A percentile compares a stretch with the other conserved stretches of the same genome.
Conservation (phyloP, 257 asterid species). For the Forsythia viridissima region DNA sequence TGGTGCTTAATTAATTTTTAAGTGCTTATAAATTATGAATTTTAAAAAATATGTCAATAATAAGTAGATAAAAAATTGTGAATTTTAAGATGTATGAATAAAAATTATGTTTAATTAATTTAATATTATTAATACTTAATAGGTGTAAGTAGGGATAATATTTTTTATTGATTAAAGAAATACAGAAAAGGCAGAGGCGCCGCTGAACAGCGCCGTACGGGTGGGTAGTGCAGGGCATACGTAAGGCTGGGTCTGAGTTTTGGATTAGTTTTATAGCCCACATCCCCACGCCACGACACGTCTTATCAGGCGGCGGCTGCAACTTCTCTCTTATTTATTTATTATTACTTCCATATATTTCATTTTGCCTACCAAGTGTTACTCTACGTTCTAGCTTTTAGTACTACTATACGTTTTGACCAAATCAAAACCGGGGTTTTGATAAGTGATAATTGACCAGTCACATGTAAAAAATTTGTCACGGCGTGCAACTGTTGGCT, state of each 20-base stretch:
- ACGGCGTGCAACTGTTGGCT: background rate
- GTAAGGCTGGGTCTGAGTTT: slow-evolving; percentile 32
- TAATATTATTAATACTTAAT: too few species aligned
- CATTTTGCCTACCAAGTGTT: background rate
- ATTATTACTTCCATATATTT: background rate
- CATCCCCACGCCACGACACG: slow-evolving; percentile 47
- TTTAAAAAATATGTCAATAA: too few species aligned
- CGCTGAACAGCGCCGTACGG: slow-evolving; percentile 2
- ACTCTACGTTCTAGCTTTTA: too few species aligned
- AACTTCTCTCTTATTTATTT: slow-evolving; percentile 29
- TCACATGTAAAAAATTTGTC: background rate
- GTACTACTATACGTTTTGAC: background rate
- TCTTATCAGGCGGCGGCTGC: slow-evolving; percentile 72
- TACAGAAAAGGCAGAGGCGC: slow-evolving; percentile 49
- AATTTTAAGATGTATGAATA: too few species aligned
- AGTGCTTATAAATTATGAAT: too few species aligned
- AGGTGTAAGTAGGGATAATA: too few species aligned
- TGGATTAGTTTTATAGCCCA: slow-evolving; percentile 24
- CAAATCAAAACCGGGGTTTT: background rate
- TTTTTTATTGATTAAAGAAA: too few species aligned
- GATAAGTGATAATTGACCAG: background rate
- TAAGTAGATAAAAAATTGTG: too few species aligned
- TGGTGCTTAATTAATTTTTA: too few species aligned
- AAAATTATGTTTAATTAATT: too few species aligned
- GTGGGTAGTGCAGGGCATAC: slow-evolving; percentile 41